Evolutionary conservation across 352 stramenopile species (phyloP).

Genomic region (Globisporangium spinosum): DNA sequence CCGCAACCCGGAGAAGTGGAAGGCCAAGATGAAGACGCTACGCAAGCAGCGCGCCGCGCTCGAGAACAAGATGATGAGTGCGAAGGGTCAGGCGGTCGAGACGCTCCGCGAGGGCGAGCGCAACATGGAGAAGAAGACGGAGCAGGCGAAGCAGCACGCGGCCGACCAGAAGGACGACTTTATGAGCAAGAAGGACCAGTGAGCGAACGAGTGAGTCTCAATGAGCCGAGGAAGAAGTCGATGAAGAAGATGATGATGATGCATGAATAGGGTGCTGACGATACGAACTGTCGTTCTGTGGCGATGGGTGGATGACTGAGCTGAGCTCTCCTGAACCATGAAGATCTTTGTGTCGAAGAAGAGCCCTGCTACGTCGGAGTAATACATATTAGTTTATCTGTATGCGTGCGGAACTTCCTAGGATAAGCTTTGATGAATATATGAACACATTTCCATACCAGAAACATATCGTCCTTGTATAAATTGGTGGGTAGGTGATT

Average conservation of each 20-base stretch:
- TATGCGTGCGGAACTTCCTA: background rate
- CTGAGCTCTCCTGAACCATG: background rate
- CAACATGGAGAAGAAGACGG: conserved; percentile 36
- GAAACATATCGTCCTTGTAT: background rate
- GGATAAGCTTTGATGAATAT: background rate
- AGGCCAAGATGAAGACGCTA: conserved; percentile 48
- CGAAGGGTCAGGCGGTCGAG: conserved; percentile 35
- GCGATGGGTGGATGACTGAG: background rate
- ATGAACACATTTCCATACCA: background rate
- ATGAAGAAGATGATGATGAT: background rate
- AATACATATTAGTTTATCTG: background rate
- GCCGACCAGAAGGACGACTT: background rate
- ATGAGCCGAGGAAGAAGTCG: background rate
- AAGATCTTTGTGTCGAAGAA: background rate
- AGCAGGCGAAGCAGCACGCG: conserved; percentile 5
- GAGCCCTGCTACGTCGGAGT: background rate
- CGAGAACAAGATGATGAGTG: conserved; percentile 39
- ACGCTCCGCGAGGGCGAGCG: conserved; percentile 32
- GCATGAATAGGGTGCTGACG: background rate
- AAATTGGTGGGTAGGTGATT: background rate
- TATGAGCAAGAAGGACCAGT: conserved; percentile 11
- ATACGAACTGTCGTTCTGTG: background rate
- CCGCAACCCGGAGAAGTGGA: conserved; percentile 68
- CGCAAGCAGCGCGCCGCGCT: conserved; percentile 40
- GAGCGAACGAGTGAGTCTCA: background rate